These are phyloP conservation scores for Apiospora saccharicola DNA, from an alignment of 2,329 filamentous ascomycete species.

Conservation along the genomic window DNA sequence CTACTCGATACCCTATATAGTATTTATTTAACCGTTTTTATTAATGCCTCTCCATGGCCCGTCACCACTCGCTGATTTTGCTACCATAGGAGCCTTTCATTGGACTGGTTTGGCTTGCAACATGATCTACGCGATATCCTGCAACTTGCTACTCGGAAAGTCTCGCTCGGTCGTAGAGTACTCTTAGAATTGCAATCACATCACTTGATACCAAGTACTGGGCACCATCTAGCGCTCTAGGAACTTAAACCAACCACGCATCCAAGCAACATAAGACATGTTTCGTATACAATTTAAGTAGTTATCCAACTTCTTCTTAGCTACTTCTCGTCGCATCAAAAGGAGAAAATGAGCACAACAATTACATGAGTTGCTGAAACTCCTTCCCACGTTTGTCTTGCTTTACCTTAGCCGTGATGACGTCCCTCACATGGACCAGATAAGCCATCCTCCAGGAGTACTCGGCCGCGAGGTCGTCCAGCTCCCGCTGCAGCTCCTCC, in stretches of 20 bases:
- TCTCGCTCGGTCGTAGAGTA: no score
- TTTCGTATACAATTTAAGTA: neutral
- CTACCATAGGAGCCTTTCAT: neutral
- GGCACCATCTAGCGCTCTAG: no score
- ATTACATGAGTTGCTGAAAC: neutral
- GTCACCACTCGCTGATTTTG: neutral
- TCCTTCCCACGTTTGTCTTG: neutral
- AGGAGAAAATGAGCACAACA: neutral
- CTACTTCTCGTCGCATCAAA: neutral
- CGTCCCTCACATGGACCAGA: neutral
- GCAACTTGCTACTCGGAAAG: no score
- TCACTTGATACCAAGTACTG: no score
- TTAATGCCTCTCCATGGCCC: neutral
- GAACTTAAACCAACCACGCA: no score
- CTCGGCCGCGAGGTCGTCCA: neutral
- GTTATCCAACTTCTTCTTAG: neutral
- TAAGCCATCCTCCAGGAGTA: neutral
- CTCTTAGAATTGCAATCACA: no score
- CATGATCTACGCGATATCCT: neutral
- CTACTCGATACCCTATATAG: slow-evolving; percentile 16
- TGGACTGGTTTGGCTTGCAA: neutral
- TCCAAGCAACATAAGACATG: no score
- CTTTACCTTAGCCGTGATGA: no score
- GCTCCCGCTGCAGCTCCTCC: neutral
- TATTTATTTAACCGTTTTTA: neutral